Evolutionary conservation across 2,329 filamentous ascomycete species (phyloP), one percentile per base, ranked within the genome.

Genomic region (Epichloe glyceriae): DNA sequence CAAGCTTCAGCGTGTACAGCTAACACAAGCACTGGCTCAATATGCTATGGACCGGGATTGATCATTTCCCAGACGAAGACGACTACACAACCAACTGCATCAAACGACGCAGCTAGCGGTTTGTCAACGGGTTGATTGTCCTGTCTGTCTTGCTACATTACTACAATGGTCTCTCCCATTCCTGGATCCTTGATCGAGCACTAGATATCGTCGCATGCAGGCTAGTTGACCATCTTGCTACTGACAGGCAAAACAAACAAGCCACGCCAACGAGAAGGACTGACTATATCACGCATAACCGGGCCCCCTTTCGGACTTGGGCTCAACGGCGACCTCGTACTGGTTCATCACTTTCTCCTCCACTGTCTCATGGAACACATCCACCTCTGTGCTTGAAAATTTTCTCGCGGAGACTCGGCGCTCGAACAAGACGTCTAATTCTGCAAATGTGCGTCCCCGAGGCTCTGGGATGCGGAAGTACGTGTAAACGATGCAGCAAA

Each of bases 401-500:
- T 88, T 84, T 59, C 88, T 74, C 6, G 87, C 86, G 56, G 76
- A 75, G 20, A 91, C 70, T 1, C 76, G 72, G 54, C 79, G 75
- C 69, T 95, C 86, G 60, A 95, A 95, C 46, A 95, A 73, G 46
- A 94, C 61, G 64, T 95, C 88, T 51, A 95, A 71, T 67, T 95
- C 89, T 6, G 88, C 89, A 61, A 91, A 95, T 0, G 86, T 85
- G 41, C 88, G 80, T 10, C 86, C 89, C 3, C 72, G 72, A 0
- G 89, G 88, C 63, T 95, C 88, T 0, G 89, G 89, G 0, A 69
- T 56, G 35, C 66, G 63, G 55, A 69, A 69, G 54, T 63, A 69
- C 0, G 84, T 85, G 69, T 91, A 95, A 15, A 93, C 69, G 60
- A 90, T 80, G 70, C 86, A 93, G 50, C 82, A 67, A 69, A 88